phyloP scores from a whole-genome alignment of 768 basidiomycete species.

The Hygrophorus russula region DNA sequence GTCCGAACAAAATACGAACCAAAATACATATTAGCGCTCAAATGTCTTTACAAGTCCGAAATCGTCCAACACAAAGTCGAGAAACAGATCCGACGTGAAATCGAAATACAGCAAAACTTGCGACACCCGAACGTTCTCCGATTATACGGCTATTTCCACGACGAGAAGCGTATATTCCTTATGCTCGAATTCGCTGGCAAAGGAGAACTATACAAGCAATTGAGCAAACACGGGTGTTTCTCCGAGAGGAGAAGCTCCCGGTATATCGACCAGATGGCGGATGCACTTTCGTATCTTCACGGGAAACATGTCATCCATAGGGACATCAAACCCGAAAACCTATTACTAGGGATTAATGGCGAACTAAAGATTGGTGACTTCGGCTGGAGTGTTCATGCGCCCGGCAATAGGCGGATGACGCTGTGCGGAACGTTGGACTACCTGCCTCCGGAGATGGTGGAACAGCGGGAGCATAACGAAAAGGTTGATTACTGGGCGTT shows the following conservation, averaged over 20 bases:
- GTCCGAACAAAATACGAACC: constrained; percentile 85
- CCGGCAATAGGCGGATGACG: constrained; percentile 79
- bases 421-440: constrained; percentile 96
- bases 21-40: constrained; percentile 90
- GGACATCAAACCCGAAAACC: constrained; percentile 98
- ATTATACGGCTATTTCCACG: constrained; percentile 96
- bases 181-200: constrained; percentile 98
- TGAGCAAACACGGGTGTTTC: constrained; percentile 78
- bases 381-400: constrained; percentile 97
- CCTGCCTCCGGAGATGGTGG: constrained; percentile 97
- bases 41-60: constrained; percentile 94
- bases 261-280: constrained; percentile 98
- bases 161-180: constrained; percentile 93
- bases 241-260: constrained; percentile 78
- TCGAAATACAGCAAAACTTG: constrained; percentile 95
- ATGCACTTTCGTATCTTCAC: constrained; percentile 87
- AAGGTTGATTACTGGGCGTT: constrained; percentile 94
- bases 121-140: constrained; percentile 92
- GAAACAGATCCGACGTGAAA: constrained; percentile 94
- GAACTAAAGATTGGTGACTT: constrained; percentile 98
- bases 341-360: constrained; percentile 88
- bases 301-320: constrained; percentile 96
- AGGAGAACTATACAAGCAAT: constrained; percentile 94
- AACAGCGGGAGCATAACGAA: constrained; percentile 79
- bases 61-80: constrained; percentile 86